Conservation (phyloP, 257 asterid species). For the Jacaranda mimosifolia region DNA sequence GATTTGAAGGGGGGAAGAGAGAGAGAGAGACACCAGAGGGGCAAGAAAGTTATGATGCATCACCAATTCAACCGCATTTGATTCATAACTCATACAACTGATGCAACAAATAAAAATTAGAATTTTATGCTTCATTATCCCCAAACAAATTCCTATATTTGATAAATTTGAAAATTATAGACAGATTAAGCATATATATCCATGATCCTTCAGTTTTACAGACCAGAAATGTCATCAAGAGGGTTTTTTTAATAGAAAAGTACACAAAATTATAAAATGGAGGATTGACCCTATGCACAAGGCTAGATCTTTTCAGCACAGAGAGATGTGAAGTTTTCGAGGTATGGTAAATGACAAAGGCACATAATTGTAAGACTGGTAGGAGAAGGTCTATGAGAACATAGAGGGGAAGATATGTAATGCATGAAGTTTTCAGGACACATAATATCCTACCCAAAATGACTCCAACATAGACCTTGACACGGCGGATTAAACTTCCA, state of each 20-base stretch:
- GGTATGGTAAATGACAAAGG: not conserved
- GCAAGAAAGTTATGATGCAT: not conserved
- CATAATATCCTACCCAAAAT: not conserved
- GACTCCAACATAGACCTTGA: slow-evolving; percentile 10
- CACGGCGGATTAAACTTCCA: not conserved
- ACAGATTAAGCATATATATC: not conserved
- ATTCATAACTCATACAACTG: not conserved
- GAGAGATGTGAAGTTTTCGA: not conserved
- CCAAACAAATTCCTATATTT: slow-evolving; percentile 2
- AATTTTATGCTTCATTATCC: not conserved
- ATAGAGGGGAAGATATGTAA: not conserved
- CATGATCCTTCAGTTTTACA: not conserved
- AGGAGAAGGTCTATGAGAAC: not conserved
- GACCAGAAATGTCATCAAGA: slow-evolving; percentile 2
- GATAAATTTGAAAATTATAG: not conserved
- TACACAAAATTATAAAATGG: not conserved
- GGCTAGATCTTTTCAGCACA: not conserved
- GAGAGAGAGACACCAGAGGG: too few relatives aligned
- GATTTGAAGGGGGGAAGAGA: too few relatives aligned
- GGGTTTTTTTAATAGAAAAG: not conserved
- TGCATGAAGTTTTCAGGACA: slow-evolving; percentile 15
- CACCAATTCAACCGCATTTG: not conserved
- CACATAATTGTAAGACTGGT: slow-evolving; percentile 2
- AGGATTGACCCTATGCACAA: not conserved
- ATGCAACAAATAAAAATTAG: too few relatives aligned